Base-by-base conservation (phyloP, 306 rosid species). In the Gastrolobium villosum region DNA sequence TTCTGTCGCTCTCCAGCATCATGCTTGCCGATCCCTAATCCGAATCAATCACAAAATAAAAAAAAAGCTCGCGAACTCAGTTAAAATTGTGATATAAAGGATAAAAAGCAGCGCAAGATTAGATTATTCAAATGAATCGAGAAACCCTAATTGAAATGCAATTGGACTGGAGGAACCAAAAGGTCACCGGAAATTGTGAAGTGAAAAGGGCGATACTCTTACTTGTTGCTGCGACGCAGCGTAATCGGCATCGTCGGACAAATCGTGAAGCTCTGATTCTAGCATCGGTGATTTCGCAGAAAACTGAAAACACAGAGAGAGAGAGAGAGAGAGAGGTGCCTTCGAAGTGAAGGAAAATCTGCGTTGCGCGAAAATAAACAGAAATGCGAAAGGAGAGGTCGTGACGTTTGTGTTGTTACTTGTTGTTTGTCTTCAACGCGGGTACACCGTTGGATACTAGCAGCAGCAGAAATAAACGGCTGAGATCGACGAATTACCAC, bases 231-330 rank as follows among this genome's bases (percentile, higher is more conserved):
- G 96, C 46, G 98, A 93, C 10, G 97, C 97, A 1, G 93, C 97
- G 90, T 95, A 95, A 86, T 95, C 99, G 61, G 97, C 91, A 80
- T 95, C 99, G 89, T 95, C 99, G 32, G 98, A 87, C 75, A 95
- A 88, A 84, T 93, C 98, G 86, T 95, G 96, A 10, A 90, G 74
- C 76, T 95, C 99, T 5, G 94, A 79, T 72, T 93, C 99, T 10
- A 88, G 89, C 98, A 95, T 93, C 87, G 86, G 72, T 30, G 80
- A 54, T 73, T 79, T 70, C 45, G 69, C 34, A 60, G 60, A 65
- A 46, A 46, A 66, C 10, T 36, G 15, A 75, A 20, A 54, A 32
- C 36, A 37, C 37, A 5, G 4, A 10, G 57, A 54, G 46, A 48
- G 59, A 57, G 14, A 49, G 49, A 4, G 40, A 62, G 30, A 79